Conservation (phyloP, 176 grass and related monocot species). For the Musa schizocarpa region DNA sequence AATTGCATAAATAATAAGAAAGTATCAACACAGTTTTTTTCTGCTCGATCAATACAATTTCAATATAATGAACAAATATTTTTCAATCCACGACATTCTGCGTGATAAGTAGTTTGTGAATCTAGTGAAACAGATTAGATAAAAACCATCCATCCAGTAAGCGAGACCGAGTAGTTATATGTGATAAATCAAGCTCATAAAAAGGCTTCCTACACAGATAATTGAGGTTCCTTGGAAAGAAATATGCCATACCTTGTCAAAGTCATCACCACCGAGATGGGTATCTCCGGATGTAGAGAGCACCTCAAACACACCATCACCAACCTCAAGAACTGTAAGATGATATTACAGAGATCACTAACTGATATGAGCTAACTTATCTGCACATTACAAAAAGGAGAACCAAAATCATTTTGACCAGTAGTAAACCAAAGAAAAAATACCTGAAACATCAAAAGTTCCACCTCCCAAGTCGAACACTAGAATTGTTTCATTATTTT, state of each 20-base stretch:
- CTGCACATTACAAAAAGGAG: background rate
- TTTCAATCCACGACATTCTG: too few species aligned
- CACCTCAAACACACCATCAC: slow-evolving; percentile 83
- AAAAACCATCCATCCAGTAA: too few species aligned
- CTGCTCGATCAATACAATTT: too few species aligned
- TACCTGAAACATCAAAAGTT: slow-evolving; percentile 77
- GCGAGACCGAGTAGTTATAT: too few species aligned
- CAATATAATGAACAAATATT: too few species aligned
- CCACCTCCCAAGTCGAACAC: slow-evolving; percentile 69
- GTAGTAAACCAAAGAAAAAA: background rate
- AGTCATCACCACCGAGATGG: slow-evolving; percentile 77
- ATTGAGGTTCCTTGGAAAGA: background rate
- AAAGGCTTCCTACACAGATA: background rate
- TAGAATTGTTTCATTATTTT: slow-evolving; percentile 75
- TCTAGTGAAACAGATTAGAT: too few species aligned
- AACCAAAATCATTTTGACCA: background rate
- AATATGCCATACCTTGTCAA: slow-evolving; percentile 54
- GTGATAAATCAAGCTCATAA: too few species aligned
- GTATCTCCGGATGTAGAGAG: slow-evolving; percentile 74
- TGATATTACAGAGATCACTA: background rate
- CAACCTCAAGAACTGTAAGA: slow-evolving; percentile 61
- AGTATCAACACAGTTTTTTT: too few species aligned
- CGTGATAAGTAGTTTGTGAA: too few species aligned
- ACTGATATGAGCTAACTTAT: too few species aligned
- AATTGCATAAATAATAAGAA: too few species aligned